Percentiles rank a stretch among this genome's conserved stretches.
These are phyloP conservation scores for Alternaria solani DNA, from an alignment of 2,329 filamentous ascomycete genomes.

Conservation along the genomic window DNA sequence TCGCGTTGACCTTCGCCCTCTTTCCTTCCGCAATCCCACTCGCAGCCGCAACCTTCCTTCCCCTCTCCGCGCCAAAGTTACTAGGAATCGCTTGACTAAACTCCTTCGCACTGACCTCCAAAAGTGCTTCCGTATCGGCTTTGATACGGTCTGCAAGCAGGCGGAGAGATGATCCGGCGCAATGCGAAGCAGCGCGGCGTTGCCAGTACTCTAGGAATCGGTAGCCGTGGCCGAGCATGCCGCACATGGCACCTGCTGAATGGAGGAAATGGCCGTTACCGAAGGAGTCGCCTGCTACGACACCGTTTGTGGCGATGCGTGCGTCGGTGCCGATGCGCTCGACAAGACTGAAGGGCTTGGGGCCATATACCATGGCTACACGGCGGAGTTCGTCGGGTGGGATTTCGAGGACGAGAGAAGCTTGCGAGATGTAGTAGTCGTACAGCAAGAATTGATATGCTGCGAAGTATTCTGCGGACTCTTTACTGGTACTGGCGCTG, in stretches of 20 bases:
- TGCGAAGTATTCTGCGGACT: slow-evolving; percentile 24
- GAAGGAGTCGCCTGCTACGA: slow-evolving; percentile 27
- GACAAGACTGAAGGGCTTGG: slow-evolving; percentile 27
- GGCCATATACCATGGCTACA: slow-evolving; percentile 24
- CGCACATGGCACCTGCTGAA: slow-evolving; percentile 26
- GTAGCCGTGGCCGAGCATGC: slow-evolving; percentile 27
- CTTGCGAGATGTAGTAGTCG: slow-evolving; percentile 28
- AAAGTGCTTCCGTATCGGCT: slow-evolving; percentile 20
- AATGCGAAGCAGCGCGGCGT: slow-evolving; percentile 17
- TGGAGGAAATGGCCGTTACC: slow-evolving; percentile 28
- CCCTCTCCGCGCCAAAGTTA: slow-evolving; percentile 27
- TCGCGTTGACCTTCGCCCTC: slow-evolving; percentile 12
- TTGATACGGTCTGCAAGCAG: slow-evolving; percentile 27
- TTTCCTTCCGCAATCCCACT: slow-evolving; percentile 23
- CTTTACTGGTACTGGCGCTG: slow-evolving; percentile 14
- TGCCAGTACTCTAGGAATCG: slow-evolving; percentile 27
- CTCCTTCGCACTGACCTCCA: slow-evolving; percentile 29
- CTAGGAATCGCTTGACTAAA: slow-evolving; percentile 27
- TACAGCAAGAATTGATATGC: slow-evolving; percentile 26
- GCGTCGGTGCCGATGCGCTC: slow-evolving; percentile 23
- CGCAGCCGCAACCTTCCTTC: slow-evolving; percentile 19
- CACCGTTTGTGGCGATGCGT: slow-evolving; percentile 23
- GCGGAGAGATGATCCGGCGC: slow-evolving; percentile 18
- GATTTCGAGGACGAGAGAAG: slow-evolving; percentile 24
- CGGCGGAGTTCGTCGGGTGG: slow-evolving; percentile 22